Conservation (phyloP, 805 yeast genomes). For the Starmerella kuoi region DNA sequence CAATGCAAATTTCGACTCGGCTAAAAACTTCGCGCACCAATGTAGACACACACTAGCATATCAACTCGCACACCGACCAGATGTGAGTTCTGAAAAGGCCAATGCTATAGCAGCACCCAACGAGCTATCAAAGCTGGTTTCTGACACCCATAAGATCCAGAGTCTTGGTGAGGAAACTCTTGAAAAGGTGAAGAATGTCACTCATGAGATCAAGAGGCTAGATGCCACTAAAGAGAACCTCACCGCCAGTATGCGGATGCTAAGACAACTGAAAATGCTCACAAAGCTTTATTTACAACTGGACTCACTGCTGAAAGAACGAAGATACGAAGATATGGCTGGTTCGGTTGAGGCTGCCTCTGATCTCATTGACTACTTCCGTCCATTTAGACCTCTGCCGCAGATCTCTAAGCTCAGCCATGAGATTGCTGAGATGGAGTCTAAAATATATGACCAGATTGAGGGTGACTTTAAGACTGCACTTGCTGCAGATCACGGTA, state of each 20-base stretch:
- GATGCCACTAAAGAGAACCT: slow-evolving; percentile 78
- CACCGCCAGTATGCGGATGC: slow-evolving; percentile 70
- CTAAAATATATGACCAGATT: slow-evolving; percentile 52
- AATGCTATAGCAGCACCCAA: slow-evolving; percentile 25
- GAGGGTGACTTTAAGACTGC: slow-evolving; percentile 50
- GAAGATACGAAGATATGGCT: slow-evolving; percentile 43
- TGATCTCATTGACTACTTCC: slow-evolving; percentile 60
- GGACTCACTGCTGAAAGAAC: slow-evolving; percentile 35
- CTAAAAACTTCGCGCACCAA: slow-evolving; percentile 38
- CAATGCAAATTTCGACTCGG: slow-evolving; percentile 36
- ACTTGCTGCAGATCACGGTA: slow-evolving; percentile 11
- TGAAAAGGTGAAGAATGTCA: slow-evolving; percentile 35
- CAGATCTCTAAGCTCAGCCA: slow-evolving; percentile 59
- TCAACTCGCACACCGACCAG: slow-evolving; percentile 34
- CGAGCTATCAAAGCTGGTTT: slow-evolving; percentile 27
- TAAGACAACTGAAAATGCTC: slow-evolving; percentile 79
- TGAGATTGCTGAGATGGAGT: slow-evolving; percentile 47
- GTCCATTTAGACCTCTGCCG: slow-evolving; percentile 69
- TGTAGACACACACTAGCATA: slow-evolving; percentile 41
- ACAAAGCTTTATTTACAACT: slow-evolving; percentile 60
- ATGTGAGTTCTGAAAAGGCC: slow-evolving; percentile 26
- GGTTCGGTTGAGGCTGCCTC: slow-evolving; percentile 56
- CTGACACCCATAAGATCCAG: slow-evolving; percentile 15
- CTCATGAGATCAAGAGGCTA: slow-evolving; percentile 60
- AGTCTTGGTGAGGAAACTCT: slow-evolving; percentile 18